phyloP scores from a whole-genome alignment of 371 early-diverging fungal species.

The Apophysomyces variabilis region DNA sequence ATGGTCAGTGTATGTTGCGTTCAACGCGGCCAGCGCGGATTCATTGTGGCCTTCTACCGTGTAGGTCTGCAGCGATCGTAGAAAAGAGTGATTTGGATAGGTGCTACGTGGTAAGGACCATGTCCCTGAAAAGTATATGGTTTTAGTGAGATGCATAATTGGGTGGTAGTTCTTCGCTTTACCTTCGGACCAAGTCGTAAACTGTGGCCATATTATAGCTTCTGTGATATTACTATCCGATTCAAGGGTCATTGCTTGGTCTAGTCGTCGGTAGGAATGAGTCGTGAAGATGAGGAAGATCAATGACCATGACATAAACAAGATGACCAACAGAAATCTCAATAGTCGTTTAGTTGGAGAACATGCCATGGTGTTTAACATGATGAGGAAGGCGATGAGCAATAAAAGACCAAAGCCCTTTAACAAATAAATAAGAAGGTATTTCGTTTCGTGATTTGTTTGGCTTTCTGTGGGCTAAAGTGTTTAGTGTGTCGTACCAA shows the following conservation, averaged over 20 bases:
- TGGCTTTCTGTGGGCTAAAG: neutral
- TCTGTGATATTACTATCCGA: neutral
- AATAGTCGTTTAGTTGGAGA: neutral
- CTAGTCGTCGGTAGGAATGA: constrained; percentile 1
- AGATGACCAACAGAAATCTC: neutral
- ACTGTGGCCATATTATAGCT: constrained; percentile 19
- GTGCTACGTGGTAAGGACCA: constrained; percentile 12
- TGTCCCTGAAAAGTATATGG: constrained; percentile 2
- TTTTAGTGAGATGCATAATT: neutral
- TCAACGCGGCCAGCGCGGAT: constrained; percentile 15
- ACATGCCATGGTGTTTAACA: neutral
- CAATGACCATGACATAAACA: neutral
- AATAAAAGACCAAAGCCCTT: neutral
- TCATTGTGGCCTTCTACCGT: constrained; percentile 20
- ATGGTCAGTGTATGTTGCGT: neutral
- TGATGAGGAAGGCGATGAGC: constrained; percentile 6
- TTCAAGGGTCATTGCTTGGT: constrained; percentile 4
- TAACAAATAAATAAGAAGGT: neutral
- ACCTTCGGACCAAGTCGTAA: constrained; percentile 19
- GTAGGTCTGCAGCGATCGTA: constrained; percentile 22
- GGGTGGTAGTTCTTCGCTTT: neutral
- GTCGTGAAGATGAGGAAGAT: neutral
- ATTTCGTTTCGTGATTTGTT: neutral
- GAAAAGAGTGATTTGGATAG: constrained; percentile 7
- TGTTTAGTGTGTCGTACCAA: constrained; percentile 3